Base-by-base conservation (phyloP, 257 asterid species). In the Plectranthus barbatus region DNA sequence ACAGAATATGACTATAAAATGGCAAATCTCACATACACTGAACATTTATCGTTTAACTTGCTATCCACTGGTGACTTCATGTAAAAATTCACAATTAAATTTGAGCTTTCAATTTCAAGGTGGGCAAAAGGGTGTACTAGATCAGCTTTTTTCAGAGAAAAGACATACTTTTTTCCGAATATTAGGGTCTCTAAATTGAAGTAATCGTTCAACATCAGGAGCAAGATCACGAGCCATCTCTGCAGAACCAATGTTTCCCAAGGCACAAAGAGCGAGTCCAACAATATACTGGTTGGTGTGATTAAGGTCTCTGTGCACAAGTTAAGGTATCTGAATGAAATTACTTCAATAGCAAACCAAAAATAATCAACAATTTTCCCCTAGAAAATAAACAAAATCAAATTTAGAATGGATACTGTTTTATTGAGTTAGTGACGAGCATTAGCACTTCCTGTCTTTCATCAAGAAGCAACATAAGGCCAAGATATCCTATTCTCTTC, bases 181-280 rank as follows among this genome's bases (percentile, higher is more conserved):
- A 80, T 90, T 90, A 74, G 97, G 96, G 81, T 90, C 97, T 79
- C 96, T 83, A 72, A 90, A 90, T 71, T 87, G 88, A 56, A 90
- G 85, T 76, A 90, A 78, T 64, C 93, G 74, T 83, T 87, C 96
- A 69, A 90, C 97, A 78, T 90, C 97, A 26, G 95, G 96, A 51
- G 97, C 96, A 66, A 90, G 97, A 77, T 90, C 97, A 47, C 97
- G 97, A 68, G 97, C 96, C 97, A 90, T 90, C 88, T 90, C 97
- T 46, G 95, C 96, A 69, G 97, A 87, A 76, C 96, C 72, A 51
- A 87, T 87, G 65, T 90, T 90, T 52, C 97, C 96, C 86, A 87
- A 74, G 23, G 97, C 93, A 76, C 97, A 90, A 61, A 90, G 97
- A 76, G 96, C 96, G 76, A 90, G 96, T 65, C 97, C 97, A 77